Conservation (phyloP, 768 basidiomycete genomes). For the Dentipellis fragilis region DNA sequence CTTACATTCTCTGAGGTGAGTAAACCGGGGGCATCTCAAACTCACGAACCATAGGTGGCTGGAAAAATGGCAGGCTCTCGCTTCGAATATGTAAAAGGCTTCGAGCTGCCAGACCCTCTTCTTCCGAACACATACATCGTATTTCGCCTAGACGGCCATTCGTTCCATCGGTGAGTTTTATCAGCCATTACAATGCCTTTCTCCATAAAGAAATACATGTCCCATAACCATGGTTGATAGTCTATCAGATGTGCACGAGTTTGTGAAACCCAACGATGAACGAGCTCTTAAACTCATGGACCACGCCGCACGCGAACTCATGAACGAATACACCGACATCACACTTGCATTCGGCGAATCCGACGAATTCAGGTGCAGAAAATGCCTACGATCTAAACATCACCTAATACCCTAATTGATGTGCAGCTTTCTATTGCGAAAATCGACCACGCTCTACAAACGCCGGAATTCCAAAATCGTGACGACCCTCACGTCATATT, state of each 20-base stretch:
- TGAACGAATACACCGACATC: slow-evolving; percentile 79
- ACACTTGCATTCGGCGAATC: slow-evolving; percentile 90
- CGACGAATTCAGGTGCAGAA: slow-evolving; percentile 80
- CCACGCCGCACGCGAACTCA: slow-evolving; percentile 67
- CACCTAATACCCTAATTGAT: neutral
- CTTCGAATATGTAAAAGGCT: slow-evolving; percentile 83
- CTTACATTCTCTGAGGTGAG: neutral
- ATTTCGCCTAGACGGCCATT: slow-evolving; percentile 84
- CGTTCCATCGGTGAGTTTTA: slow-evolving; percentile 72
- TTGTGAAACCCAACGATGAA: slow-evolving; percentile 85
- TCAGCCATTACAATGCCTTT: no score
- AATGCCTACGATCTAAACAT: no score
- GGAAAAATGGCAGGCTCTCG: slow-evolving; percentile 76
- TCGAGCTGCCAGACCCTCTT: slow-evolving; percentile 81
- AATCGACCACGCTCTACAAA: slow-evolving; percentile 69
- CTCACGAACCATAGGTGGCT: neutral
- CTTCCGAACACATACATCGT: slow-evolving; percentile 79
- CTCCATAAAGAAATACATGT: no score
- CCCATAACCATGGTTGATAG: slow-evolving; percentile 28
- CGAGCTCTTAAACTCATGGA: slow-evolving; percentile 90
- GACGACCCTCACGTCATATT: slow-evolving; percentile 72
- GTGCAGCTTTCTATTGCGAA: slow-evolving; percentile 75
- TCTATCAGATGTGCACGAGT: slow-evolving; percentile 75
- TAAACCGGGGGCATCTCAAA: neutral
- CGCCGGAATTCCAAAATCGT: slow-evolving; percentile 82